Evolutionary conservation across 2,329 filamentous ascomycete genomes (phyloP), one percentile per base, ranked within the genome.

Genomic region (Dactylonectria macrodidyma): DNA sequence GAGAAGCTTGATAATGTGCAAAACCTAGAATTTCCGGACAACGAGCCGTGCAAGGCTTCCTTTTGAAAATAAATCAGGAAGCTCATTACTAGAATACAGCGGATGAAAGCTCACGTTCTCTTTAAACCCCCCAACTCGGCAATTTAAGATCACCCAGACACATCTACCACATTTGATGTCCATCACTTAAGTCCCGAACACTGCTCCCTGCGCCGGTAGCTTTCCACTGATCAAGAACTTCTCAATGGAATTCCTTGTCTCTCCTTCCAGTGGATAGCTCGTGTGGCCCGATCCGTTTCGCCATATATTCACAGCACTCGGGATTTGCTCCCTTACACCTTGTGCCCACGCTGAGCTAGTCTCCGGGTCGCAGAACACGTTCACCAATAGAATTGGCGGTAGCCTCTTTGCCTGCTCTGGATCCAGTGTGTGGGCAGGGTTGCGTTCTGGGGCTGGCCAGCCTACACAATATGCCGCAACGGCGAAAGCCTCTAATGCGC

Each of bases 201-300:
- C 57, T 16, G 71, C 69, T 0, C 75, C 75, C 44, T 76, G 73
- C 11, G 36, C 61, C 1, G 75, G 75, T 12, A 76, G 11, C n/a
- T 62, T 65, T 1, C 75, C 75, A 6, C 52, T 75, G 12, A 67
- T 59, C 19, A 76, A 38, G 36, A 66, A 76, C 2, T 7, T 14
- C 19, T 76, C 67, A n/a, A 76, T 71, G 7, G 60, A 72, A 36
- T 69, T 65, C 4, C 71, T 71, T 2, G 75, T 76, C 7, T 76
- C 69, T 0, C 73, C 75, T 2, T 50, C 12, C 0, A 73, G 36
- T 5, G 60, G 67, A 9, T 75, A 68, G 34, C 68, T 76, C 3
- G 72, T 76, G 10, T 77, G 75, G 4, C 75, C 75, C 22, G 66
- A 22, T 2, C 73, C 75, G 34, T 76, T 71, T 38, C 73, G 68